A percentile compares a stretch with the other conserved stretches of the same genome.
These are phyloP conservation scores for Fusarium sp. DNA, from an alignment of 2,329 filamentous ascomycete species.

Conservation along the genomic window DNA sequence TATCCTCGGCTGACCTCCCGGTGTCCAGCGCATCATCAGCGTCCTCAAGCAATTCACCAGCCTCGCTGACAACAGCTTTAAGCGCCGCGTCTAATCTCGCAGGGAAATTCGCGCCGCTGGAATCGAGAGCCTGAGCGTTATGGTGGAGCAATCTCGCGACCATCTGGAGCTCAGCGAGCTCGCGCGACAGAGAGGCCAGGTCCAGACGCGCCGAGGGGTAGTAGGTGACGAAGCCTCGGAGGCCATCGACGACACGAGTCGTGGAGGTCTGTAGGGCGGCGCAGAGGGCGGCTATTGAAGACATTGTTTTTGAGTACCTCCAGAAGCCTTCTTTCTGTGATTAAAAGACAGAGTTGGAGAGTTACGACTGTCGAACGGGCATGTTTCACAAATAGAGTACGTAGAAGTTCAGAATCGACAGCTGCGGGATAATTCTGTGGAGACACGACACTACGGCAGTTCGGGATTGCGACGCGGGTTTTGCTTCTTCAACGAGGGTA, in stretches of 20 bases:
- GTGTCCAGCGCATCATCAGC: constrained; percentile 42
- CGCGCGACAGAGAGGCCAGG: constrained; percentile 46
- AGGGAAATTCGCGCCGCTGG: constrained; percentile 27
- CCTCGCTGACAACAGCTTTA: constrained; percentile 37
- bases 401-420: neutral
- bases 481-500: neutral
- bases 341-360: constrained; percentile 16
- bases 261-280: constrained; percentile 41
- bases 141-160: constrained; percentile 46
- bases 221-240: constrained; percentile 45
- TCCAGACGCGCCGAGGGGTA: constrained; percentile 46
- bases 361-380: neutral
- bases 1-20: constrained; percentile 26
- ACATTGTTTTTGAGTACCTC: neutral
- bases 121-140: constrained; percentile 42
- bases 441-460: constrained; percentile 27
- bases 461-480: constrained; percentile 14
- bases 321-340: constrained; percentile 6
- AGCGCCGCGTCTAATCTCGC: constrained; percentile 31
- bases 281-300: constrained; percentile 42
- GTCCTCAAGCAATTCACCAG: constrained; percentile 41
- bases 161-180: constrained; percentile 49
- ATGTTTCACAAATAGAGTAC: constrained; percentile 9
- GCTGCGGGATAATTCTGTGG: constrained; percentile 36
- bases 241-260: constrained; percentile 36